A percentile compares a stretch with the other conserved stretches of the same genome.
phyloP scores from a whole-genome alignment of 169 alveolate genomes.

The Plasmodium blacklocki region DNA sequence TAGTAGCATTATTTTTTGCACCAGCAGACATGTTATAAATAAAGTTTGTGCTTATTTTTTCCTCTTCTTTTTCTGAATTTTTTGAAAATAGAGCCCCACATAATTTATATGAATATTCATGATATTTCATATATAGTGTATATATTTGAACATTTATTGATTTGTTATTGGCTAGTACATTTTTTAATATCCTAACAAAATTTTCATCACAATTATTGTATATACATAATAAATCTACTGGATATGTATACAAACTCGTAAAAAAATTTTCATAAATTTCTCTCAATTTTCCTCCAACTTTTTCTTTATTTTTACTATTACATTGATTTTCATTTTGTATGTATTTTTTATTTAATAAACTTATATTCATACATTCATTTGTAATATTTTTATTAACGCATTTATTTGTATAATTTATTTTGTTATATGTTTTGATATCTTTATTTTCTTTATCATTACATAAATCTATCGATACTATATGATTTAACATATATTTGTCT shows the following conservation, averaged over 20 bases:
- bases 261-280: conserved; percentile 35
- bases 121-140: conserved; percentile 19
- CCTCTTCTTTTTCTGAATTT: not conserved
- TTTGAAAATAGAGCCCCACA: not conserved
- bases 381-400: not conserved
- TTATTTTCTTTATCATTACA: not conserved
- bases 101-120: conserved; percentile 28
- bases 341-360: not conserved
- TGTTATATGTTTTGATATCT: not conserved
- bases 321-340: not conserved
- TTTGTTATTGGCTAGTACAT: conserved; percentile 8
- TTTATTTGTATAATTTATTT: not conserved
- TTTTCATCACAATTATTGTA: not conserved
- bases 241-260: conserved; percentile 37
- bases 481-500: conserved; percentile 14
- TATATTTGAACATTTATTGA: conserved; percentile 18
- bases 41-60: no score
- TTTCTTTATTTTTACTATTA: not conserved
- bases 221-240: conserved; percentile 38
- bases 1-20: not conserved
- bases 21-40: no score
- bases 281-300: conserved; percentile 6
- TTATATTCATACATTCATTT: not conserved
- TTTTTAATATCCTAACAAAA: conserved; percentile 16
- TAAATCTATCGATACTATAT: conserved; percentile 24